Conservation (phyloP, 2,329 filamentous ascomycete genomes). For the Fusarium beomiforme region DNA sequence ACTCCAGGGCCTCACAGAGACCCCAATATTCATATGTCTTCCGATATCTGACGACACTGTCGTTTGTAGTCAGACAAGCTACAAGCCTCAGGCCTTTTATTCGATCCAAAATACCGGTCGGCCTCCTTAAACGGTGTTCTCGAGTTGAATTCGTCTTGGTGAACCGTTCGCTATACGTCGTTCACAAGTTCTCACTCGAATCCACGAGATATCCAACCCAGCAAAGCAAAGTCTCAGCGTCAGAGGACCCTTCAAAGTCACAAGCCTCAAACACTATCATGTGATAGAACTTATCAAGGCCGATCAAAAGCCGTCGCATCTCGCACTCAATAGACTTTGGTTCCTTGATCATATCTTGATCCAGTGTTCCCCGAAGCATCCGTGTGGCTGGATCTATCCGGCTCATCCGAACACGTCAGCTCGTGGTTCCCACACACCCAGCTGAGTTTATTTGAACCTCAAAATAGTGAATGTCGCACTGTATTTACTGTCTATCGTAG, state of each 20-base stretch:
- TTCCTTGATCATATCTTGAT: not conserved
- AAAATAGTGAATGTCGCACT: not conserved
- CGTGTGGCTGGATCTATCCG: conserved; percentile 2
- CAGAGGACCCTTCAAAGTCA: not conserved
- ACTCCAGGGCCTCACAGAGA: too few relatives aligned
- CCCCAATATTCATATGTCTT: too few relatives aligned
- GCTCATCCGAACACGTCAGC: not conserved
- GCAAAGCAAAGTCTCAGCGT: not conserved
- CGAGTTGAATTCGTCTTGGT: too few relatives aligned
- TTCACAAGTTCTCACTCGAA: too few relatives aligned
- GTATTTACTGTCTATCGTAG: not conserved
- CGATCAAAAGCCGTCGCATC: not conserved
- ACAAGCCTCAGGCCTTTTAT: too few relatives aligned
- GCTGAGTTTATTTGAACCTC: not conserved
- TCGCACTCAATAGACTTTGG: too few relatives aligned
- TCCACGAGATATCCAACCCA: too few relatives aligned
- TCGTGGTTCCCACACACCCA: not conserved
- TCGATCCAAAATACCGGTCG: too few relatives aligned
- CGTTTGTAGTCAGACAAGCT: too few relatives aligned
- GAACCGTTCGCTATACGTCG: too few relatives aligned
- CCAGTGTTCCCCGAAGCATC: not conserved
- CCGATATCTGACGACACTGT: too few relatives aligned
- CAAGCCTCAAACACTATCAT: not conserved
- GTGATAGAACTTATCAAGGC: not conserved
- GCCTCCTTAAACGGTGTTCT: too few relatives aligned